Conservation (phyloP, 345 rosid species). For the Eucalyptus cladocalyx region DNA sequence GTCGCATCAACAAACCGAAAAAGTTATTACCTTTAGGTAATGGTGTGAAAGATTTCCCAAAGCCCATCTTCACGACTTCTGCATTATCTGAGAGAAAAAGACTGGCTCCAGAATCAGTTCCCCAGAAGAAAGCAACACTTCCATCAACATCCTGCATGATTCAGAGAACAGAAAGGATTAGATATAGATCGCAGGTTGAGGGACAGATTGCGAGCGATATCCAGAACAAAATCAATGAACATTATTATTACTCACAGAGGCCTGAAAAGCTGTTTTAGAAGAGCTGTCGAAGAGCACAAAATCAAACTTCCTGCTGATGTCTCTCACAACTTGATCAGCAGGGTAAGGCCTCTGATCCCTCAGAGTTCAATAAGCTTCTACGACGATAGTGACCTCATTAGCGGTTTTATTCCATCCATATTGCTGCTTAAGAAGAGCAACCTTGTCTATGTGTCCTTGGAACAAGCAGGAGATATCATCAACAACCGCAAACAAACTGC, state of each 20-base stretch:
- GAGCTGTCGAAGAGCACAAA: slow-evolving; percentile 59
- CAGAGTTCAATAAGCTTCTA: slow-evolving; percentile 14
- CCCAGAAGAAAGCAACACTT: slow-evolving; percentile 48
- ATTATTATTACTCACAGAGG: slow-evolving; percentile 32
- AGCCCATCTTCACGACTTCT: too few relatives aligned
- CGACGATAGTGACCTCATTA: slow-evolving; percentile 63
- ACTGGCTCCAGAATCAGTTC: too few relatives aligned
- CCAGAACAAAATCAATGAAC: background rate
- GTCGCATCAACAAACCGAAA: background rate
- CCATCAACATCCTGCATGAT: slow-evolving; percentile 60
- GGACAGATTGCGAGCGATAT: background rate
- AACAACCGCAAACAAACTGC: too few relatives aligned
- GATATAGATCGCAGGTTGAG: too few relatives aligned
- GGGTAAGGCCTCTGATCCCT: slow-evolving; percentile 36
- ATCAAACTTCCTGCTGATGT: slow-evolving; percentile 55
- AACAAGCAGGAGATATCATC: too few relatives aligned
- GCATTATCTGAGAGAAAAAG: too few relatives aligned
- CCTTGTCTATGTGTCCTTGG: too few relatives aligned
- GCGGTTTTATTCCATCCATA: slow-evolving; percentile 66
- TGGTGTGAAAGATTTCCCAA: too few relatives aligned
- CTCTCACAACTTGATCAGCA: slow-evolving; percentile 84
- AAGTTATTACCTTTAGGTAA: background rate
- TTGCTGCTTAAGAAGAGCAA: too few relatives aligned
- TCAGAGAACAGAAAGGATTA: background rate
- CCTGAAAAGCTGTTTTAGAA: slow-evolving; percentile 40